phyloP scores from a whole-genome alignment of 2,329 filamentous ascomycete species.

The Pseudogymnoascus sp. region DNA sequence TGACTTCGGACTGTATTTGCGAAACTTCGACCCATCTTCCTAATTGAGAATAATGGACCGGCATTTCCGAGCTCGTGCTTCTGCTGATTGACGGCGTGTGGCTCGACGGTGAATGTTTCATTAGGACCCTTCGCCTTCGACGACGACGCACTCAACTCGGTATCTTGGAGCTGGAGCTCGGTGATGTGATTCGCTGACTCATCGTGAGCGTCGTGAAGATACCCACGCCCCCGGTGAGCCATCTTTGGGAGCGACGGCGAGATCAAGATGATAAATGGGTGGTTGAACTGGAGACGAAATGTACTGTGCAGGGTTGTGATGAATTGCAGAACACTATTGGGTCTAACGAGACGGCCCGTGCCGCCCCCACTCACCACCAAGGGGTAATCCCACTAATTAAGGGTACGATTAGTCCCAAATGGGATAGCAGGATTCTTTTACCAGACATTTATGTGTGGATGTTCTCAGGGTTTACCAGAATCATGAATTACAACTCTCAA shows the following conservation, averaged over 20 bases:
- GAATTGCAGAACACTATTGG: background rate
- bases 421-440: background rate
- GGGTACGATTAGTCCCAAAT: background rate
- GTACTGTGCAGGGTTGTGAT: background rate
- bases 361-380: background rate
- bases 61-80: slow-evolving; percentile 13
- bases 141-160: background rate
- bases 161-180: slow-evolving; percentile 21
- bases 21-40: slow-evolving; percentile 20
- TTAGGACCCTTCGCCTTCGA: slow-evolving; percentile 13
- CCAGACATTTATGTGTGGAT: background rate
- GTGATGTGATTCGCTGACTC: slow-evolving; percentile 17
- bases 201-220: slow-evolving; percentile 14
- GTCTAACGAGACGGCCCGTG: background rate
- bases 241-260: background rate
- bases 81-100: slow-evolving; percentile 16
- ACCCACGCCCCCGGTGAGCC: background rate
- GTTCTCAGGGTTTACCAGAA: background rate
- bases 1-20: slow-evolving; percentile 19
- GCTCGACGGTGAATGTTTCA: slow-evolving; percentile 11
- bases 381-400: background rate
- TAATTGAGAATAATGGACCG: slow-evolving; percentile 13
- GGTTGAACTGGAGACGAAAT: background rate
- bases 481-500: background rate
- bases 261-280: background rate